A percentile compares a stretch with the other conserved stretches of the same genome.
Evolutionary conservation across 208 protist species (phyloP).

Genomic region (Leishmania braziliensis): DNA sequence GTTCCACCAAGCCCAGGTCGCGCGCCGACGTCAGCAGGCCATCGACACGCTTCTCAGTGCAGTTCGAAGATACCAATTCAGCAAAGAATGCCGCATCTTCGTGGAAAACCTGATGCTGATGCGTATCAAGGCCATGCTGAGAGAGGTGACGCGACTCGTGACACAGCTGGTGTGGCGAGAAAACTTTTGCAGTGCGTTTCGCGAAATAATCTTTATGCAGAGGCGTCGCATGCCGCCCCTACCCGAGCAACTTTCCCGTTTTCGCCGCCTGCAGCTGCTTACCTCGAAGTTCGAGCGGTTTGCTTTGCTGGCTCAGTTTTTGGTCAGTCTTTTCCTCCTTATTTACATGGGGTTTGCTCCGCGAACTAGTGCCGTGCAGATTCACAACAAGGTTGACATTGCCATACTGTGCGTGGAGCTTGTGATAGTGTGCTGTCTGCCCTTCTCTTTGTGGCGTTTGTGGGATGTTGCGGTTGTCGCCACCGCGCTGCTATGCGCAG

Average conservation of each 20-base stretch:
- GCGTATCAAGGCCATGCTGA: slow-evolving; percentile 29
- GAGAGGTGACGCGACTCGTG: slow-evolving; percentile 43
- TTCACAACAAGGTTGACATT: slow-evolving; percentile 57
- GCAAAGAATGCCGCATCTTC: neutral
- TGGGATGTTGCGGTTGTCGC: slow-evolving; percentile 51
- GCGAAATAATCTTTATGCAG: slow-evolving; percentile 49
- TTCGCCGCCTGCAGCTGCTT: slow-evolving; percentile 27
- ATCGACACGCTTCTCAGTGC: slow-evolving; percentile 12
- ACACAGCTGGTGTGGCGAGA: slow-evolving; percentile 76
- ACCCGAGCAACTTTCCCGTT: slow-evolving; percentile 10
- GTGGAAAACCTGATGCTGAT: slow-evolving; percentile 19
- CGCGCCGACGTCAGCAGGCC: slow-evolving; percentile 9
- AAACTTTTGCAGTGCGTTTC: slow-evolving; percentile 75
- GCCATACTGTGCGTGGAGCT: slow-evolving; percentile 51
- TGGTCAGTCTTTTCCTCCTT: slow-evolving; percentile 53
- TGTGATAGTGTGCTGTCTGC: slow-evolving; percentile 37
- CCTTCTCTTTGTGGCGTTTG: slow-evolving; percentile 42
- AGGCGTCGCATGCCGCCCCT: slow-evolving; percentile 16
- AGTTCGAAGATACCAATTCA: slow-evolving; percentile 14
- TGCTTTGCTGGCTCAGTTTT: slow-evolving; percentile 50
- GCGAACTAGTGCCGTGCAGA: slow-evolving; percentile 21
- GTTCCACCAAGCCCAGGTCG: neutral
- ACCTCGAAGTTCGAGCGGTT: slow-evolving; percentile 18
- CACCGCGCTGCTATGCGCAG: slow-evolving; percentile 48
- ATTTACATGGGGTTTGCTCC: slow-evolving; percentile 64